phyloP scores from a whole-genome alignment of 441 rosid genomes.

The Adansonia madagascariensis region DNA sequence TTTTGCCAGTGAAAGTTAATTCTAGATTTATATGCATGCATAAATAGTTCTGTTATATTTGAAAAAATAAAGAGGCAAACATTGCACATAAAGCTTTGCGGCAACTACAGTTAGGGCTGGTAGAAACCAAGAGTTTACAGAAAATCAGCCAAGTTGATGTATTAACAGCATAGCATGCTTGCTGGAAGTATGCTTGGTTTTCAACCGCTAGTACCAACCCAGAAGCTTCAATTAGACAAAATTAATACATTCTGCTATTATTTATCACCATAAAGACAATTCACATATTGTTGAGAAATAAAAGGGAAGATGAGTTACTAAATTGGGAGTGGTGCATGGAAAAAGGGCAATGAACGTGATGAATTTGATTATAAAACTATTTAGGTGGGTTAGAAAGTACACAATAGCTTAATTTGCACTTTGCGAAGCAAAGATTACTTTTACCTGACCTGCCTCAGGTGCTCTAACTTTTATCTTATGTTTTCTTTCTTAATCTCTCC shows the following conservation, averaged over 20 bases:
- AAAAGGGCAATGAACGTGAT: not conserved
- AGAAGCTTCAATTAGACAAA: not conserved
- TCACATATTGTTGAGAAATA: not conserved
- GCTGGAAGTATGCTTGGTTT: not conserved
- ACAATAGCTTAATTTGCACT: not conserved
- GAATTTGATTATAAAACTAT: not conserved
- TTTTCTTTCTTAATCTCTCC: constrained; percentile 11
- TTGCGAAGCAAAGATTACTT: not conserved
- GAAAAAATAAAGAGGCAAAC: not conserved
- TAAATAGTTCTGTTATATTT: not conserved
- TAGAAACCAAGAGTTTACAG: not conserved
- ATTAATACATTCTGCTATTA: not conserved
- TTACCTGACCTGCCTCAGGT: not conserved
- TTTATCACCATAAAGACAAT: not conserved
- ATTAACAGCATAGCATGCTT: not conserved
- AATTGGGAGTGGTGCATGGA: not conserved
- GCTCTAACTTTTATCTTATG: not conserved
- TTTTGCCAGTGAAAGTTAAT: not conserved
- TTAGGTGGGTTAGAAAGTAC: not conserved
- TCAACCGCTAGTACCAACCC: not conserved
- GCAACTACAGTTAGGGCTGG: not conserved
- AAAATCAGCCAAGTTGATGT: not conserved
- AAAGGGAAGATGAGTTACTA: not conserved
- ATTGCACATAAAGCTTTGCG: not conserved
- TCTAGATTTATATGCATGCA: not conserved